Percentiles rank a stretch among this genome's conserved stretches.
These are phyloP conservation scores for Camelina laxa DNA, from an alignment of 345 rosid genomes.

Conservation along the genomic window DNA sequence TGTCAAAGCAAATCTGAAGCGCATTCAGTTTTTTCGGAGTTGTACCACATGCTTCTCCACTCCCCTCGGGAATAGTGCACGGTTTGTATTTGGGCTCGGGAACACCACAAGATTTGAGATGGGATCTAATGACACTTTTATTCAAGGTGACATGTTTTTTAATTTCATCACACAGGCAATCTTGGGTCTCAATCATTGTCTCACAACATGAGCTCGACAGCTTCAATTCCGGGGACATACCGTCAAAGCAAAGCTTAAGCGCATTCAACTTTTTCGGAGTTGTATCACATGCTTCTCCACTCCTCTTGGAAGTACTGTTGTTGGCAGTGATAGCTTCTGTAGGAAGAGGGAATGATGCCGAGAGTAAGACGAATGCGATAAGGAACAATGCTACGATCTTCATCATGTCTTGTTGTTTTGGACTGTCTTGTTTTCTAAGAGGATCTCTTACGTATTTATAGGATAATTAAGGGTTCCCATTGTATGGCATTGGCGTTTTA, in stretches of 20 bases:
- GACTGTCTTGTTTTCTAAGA: too few relatives aligned
- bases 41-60: too few relatives aligned
- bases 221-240: neutral
- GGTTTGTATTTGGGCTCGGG: conserved; percentile 9
- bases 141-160: neutral
- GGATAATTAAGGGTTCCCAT: neutral
- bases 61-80: too few relatives aligned
- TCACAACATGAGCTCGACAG: conserved; percentile 20
- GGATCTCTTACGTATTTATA: conserved; percentile 1
- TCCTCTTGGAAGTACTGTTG: neutral
- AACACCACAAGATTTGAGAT: conserved; percentile 32
- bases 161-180: conserved; percentile 20
- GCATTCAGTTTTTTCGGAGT: neutral
- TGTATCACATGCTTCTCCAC: conserved; percentile 2
- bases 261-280: neutral
- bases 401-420: neutral
- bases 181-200: neutral
- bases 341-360: conserved; percentile 11
- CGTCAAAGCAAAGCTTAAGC: conserved; percentile 23
- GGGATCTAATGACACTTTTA: neutral
- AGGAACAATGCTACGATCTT: conserved; percentile 29
- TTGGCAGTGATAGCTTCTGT: neutral
- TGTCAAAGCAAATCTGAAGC: conserved; percentile 21
- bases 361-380: conserved; percentile 6
- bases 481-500: conserved; percentile 3